A percentile compares a stretch with the other conserved stretches of the same genome.
phyloP scores from a whole-genome alignment of 176 grass and related monocot species.

The sorghum (Sorghum bicolor) region DNA sequence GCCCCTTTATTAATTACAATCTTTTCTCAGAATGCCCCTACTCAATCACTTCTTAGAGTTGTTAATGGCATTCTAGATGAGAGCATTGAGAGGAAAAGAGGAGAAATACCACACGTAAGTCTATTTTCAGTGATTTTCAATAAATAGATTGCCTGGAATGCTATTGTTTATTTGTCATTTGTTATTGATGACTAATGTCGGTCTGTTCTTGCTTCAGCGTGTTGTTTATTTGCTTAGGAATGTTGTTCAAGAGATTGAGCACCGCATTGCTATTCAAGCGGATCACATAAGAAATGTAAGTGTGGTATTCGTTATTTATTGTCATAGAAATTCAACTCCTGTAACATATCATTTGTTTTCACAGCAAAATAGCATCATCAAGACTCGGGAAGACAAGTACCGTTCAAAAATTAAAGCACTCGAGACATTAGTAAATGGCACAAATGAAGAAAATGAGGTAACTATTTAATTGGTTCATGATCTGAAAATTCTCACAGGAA shows the following conservation, averaged over 20 bases:
- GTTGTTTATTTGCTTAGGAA: slow-evolving; percentile 85
- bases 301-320: slow-evolving; percentile 1
- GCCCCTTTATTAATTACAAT: slow-evolving; percentile 20
- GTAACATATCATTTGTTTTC: slow-evolving; percentile 36
- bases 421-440: slow-evolving; percentile 85
- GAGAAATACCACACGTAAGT: slow-evolving; percentile 96
- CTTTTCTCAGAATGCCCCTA: slow-evolving; percentile 75
- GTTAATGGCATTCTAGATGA: slow-evolving; percentile 95
- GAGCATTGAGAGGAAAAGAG: slow-evolving; percentile 96
- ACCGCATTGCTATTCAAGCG: slow-evolving; percentile 87
- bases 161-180: slow-evolving; percentile 14
- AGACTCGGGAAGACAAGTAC: slow-evolving; percentile 80
- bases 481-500: slow-evolving; percentile 9
- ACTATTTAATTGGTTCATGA: background rate
- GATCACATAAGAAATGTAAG: slow-evolving; percentile 95
- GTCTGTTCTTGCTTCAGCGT: slow-evolving; percentile 46
- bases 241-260: slow-evolving; percentile 93
- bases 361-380: slow-evolving; percentile 88
- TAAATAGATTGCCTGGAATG: background rate
- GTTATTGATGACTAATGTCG: slow-evolving; percentile 31
- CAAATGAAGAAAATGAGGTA: slow-evolving; percentile 99
- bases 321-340: slow-evolving; percentile 3
- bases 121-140: slow-evolving; percentile 9
- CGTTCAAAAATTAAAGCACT: slow-evolving; percentile 84
- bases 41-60: slow-evolving; percentile 91